Base-by-base conservation (phyloP, 352 stramenopile species). In the Pythium dissotocum region DNA sequence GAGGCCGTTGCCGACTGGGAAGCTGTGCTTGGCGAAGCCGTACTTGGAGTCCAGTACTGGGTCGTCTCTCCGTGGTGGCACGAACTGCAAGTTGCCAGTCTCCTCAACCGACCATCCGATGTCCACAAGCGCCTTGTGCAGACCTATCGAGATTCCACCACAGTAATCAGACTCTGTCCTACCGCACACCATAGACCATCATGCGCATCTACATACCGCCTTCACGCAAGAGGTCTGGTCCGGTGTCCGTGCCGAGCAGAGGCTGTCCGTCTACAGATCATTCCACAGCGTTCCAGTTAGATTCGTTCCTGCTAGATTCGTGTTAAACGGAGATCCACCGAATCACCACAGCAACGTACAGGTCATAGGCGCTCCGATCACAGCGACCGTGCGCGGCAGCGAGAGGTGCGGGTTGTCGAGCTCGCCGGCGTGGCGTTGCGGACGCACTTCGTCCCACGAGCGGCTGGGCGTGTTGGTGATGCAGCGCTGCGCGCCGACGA, bases 301-400 rank as follows among this genome's bases (percentile, higher is more conserved):
- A 30, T 30, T 30, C 28, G 28, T 30, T 30, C 28, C 28, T 30
- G 28, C 28, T 30, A 30, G 28, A 30, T 30, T 30, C 28, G 28
- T 30, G 28, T 30, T 30, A 30, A 30, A 30, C 28, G 28, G 28
- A 30, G 28, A 30, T 30, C 28, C 28, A 30, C 28, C 28, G 28
- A 42, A 10, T 14, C 24, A 51, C 46, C 26, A 51, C 28, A 55
- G 18, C 33, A 54, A 62, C 80, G 44, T 73, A 95, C 88, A 88
- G 10, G 87, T 96, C 88, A 96, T 96, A 26, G 88, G 88, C n/a
- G 86, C 88, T 69, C 88, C 88, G 53, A 96, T 96, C 46, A 96
- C 67, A 0, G 85, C 75, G 44, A 93, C 88, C 0, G 88, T 94
- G 59, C 90, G 79, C 44, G 87, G 87, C 49, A 78, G 62, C 40